Evolutionary conservation across 495 filamentous ascomycete species (phyloP), one percentile per base, ranked within the genome.

Genomic region (Darksidea phi): DNA sequence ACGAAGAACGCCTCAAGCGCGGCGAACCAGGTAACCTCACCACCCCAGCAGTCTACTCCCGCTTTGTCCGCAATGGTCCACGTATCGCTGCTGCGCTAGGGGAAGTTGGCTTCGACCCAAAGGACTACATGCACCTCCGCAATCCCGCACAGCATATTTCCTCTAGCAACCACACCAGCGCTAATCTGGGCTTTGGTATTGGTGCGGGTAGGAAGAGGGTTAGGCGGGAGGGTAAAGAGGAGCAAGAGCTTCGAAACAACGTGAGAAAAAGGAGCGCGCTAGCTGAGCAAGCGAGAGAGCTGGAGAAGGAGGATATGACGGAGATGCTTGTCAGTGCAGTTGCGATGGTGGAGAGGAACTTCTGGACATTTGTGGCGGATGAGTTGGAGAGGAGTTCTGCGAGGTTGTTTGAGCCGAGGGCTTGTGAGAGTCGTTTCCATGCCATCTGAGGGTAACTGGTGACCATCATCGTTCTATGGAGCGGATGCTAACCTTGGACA

Each of bases 1-100:
- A 73, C 50, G 43, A 62, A 0, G 24, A 60, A 38, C 67, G 71
- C 21, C 34, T 55, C 52, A 43, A 42, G 23, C n/a, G 18, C 15
- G 69, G 69, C 52, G 26, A 57, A 32, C 6, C 26, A 18, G 11
- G 60, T 15, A 56, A 23, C 6, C 46, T 73, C 13, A 72, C 71
- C 8, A 50, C 59, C 10, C 57, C 70, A 6, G 68, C 67, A 0
- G 66, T 71, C 20, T 74, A 74, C 48, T 50, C 32, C 6, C 72
- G 72, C 43, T 74, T 72, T 59, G 63, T 68, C 15, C 72, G 72
- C 45, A 74, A 74, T 45, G 52, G 48, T 2, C 63, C 61, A 6
- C 36, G 51, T 6, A 66, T 73, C 25, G 71, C 71, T 10, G 48
- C 59, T 28, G 34, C 48, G 25, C 38, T 42, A 0, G 71, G 71